These are phyloP conservation scores for Discostella pseudostelligera DNA, from an alignment of 108 stramenopile genomes.

Conservation along the genomic window DNA sequence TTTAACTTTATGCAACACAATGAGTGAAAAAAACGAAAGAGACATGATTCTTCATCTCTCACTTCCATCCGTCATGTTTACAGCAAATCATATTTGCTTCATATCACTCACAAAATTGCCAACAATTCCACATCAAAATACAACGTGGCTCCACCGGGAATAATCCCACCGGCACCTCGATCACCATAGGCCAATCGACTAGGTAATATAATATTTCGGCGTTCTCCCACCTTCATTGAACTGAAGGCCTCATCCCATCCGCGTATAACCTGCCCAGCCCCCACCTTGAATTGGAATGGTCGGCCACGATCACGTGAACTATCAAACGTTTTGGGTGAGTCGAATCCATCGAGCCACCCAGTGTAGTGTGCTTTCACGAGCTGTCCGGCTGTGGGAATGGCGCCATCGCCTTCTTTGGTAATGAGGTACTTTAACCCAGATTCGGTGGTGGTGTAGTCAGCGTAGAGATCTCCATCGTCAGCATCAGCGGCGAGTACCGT, in stretches of 20 bases:
- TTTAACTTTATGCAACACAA: background rate
- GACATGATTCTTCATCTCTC: background rate
- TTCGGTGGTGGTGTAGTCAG: constrained; percentile 74
- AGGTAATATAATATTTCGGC: constrained; percentile 85
- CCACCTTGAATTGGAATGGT: constrained; percentile 92
- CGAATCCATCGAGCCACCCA: constrained; percentile 94
- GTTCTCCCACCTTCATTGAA: constrained; percentile 92
- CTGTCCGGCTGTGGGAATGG: constrained; percentile 72
- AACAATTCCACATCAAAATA: constrained; percentile 95
- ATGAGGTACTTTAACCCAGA: constrained; percentile 89
- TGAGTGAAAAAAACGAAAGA: background rate
- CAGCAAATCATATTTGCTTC: no score
- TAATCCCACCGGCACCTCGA: constrained; percentile 86
- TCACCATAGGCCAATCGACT: constrained; percentile 88
- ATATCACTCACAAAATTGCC: constrained; percentile 51
- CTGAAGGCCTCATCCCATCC: constrained; percentile 83
- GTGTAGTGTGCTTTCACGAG: constrained; percentile 97
- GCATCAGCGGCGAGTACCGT: constrained; percentile 42
- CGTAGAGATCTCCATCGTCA: constrained; percentile 43
- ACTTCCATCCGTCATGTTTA: background rate
- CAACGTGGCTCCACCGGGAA: constrained; percentile 89
- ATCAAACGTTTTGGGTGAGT: constrained; percentile 88
- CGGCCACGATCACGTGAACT: constrained; percentile 89
- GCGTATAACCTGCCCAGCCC: constrained; percentile 91
- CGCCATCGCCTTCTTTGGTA: constrained; percentile 86